A percentile compares a stretch with the other conserved stretches of the same genome.
Evolutionary conservation across 257 asterid genomes (phyloP).

Genomic region (Penstemon newberryi): DNA sequence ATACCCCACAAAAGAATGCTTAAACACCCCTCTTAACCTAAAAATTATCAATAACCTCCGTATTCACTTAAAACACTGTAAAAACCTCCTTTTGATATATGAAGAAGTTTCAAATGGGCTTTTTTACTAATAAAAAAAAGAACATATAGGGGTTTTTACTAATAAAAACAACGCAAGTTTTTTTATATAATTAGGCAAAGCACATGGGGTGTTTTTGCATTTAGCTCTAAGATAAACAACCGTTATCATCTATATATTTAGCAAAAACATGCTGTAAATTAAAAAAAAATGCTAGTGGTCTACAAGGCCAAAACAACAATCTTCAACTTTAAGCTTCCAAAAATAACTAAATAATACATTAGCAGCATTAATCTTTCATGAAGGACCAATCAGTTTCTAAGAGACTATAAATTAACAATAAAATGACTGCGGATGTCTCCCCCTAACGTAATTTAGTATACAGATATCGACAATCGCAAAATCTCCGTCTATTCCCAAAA

Average conservation of each 20-base stretch:
- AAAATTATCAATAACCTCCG: too few species aligned
- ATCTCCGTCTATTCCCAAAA: not conserved
- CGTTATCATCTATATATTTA: not conserved
- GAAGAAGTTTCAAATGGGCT: too few species aligned
- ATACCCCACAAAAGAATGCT: too few species aligned
- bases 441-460: slow-evolving; percentile 18
- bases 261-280: not conserved
- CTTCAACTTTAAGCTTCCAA: slow-evolving; percentile 3
- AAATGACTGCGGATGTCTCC: slow-evolving; percentile 28
- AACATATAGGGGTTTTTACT: too few species aligned
- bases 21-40: too few species aligned
- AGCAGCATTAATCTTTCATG: not conserved
- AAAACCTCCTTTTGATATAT: too few species aligned
- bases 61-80: too few species aligned
- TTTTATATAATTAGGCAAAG: too few species aligned
- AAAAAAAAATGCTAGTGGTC: not conserved
- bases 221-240: not conserved
- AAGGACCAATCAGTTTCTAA: slow-evolving; percentile 21
- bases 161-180: too few species aligned
- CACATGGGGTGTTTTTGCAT: too few species aligned
- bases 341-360: not conserved
- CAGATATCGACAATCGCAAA: slow-evolving; percentile 4
- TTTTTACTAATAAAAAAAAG: too few species aligned
- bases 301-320: not conserved
- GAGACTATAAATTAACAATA: slow-evolving; percentile 17